Percentiles rank a stretch among this genome's conserved stretches.
These are phyloP conservation scores for Piromyces finnis DNA, from an alignment of 192 early-diverging fungal genomes.

Conservation along the genomic window DNA sequence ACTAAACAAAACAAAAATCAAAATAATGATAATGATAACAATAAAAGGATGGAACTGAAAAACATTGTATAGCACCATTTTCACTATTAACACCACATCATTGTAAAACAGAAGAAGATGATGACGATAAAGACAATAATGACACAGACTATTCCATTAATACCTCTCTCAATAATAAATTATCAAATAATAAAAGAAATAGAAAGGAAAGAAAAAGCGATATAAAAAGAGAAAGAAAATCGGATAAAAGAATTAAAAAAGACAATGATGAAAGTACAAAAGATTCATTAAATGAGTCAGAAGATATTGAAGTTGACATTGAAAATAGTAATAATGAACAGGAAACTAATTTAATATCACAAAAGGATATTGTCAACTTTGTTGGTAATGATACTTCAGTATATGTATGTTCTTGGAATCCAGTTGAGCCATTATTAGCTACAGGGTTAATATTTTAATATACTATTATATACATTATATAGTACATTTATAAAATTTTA, in stretches of 20 bases:
- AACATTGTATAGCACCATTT: conserved; percentile 52
- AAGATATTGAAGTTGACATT: not conserved
- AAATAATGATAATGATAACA: not conserved
- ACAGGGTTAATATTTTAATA: no score
- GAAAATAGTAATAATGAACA: not conserved
- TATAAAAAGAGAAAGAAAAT: not conserved
- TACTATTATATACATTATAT: no score
- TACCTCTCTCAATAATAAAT: not conserved
- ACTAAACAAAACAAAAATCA: no score
- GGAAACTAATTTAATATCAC: not conserved
- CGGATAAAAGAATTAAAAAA: not conserved
- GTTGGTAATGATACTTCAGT: not conserved
- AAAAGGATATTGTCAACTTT: not conserved
- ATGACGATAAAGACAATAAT: not conserved
- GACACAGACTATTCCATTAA: not conserved
- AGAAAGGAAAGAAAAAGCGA: not conserved
- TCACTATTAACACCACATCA: conserved; percentile 42
- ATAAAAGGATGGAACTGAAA: conserved; percentile 55
- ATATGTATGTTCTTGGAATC: not conserved
- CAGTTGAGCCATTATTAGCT: not conserved
- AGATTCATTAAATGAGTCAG: not conserved
- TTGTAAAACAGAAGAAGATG: conserved; percentile 21
- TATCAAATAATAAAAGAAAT: not conserved
- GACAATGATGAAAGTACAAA: not conserved
- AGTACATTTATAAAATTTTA: no score